These are phyloP conservation scores for Linnemannia elongata DNA, from an alignment of 192 early-diverging fungal genomes.

Conservation along the genomic window DNA sequence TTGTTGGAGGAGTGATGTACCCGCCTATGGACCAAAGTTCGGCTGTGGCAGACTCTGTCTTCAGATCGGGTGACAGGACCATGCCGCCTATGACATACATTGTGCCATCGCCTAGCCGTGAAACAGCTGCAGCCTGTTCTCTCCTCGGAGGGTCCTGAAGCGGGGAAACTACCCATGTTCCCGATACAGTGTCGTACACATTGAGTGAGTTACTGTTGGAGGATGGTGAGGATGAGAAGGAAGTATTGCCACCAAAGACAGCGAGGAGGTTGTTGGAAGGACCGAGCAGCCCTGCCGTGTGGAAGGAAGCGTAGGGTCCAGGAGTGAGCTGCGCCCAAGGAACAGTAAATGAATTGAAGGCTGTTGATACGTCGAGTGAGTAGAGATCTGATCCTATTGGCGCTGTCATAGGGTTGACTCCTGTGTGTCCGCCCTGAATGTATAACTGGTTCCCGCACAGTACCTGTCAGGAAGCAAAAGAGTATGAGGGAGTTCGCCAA, in stretches of 20 bases:
- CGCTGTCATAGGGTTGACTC: constrained; percentile 40
- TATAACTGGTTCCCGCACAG: constrained; percentile 39
- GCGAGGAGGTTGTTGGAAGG: constrained; percentile 31
- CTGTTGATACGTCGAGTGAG: constrained; percentile 40
- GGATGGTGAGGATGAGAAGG: constrained; percentile 16
- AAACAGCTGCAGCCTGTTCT: constrained; percentile 23
- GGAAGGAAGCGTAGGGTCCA: constrained; percentile 46
- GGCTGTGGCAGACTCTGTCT: constrained; percentile 19
- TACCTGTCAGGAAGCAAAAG: constrained; percentile 16
- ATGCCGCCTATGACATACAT: constrained; percentile 44
- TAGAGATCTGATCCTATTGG: constrained; percentile 48
- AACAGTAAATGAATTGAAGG: constrained; percentile 42
- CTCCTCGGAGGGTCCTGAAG: constrained; percentile 47
- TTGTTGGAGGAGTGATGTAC: constrained; percentile 3
- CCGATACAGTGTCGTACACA: constrained; percentile 27
- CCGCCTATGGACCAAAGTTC: constrained; percentile 48
- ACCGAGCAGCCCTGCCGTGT: constrained; percentile 27
- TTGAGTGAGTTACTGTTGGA: constrained; percentile 27
- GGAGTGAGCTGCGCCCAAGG: constrained; percentile 48
- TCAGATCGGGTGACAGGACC: constrained; percentile 26
- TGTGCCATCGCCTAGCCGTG: constrained; percentile 41
- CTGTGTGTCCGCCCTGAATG: constrained; percentile 50
- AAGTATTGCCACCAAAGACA: constrained; percentile 49
- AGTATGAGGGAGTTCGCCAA: not conserved
- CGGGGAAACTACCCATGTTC: constrained; percentile 22